Conservation (phyloP, 75 land plant genomes). For the Adiantum capillusveneris region DNA sequence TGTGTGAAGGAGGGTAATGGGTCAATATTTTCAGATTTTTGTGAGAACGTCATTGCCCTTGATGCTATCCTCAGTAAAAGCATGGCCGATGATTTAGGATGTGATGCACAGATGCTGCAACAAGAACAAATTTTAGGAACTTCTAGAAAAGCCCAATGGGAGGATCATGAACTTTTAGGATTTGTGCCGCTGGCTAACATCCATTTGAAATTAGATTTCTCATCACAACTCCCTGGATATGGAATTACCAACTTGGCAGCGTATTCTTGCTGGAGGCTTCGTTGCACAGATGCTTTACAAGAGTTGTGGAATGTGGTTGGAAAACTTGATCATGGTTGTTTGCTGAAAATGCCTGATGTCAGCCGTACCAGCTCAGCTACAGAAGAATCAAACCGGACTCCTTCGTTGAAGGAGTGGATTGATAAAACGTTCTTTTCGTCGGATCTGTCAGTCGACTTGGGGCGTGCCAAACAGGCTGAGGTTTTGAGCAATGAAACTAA, state of each 20-base stretch:
- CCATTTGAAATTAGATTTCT: slow-evolving; percentile 37
- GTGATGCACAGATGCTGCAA: slow-evolving; percentile 3
- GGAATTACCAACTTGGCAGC: not conserved
- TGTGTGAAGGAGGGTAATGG: slow-evolving; percentile 28
- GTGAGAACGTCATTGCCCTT: slow-evolving; percentile 23
- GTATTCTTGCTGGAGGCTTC: not conserved
- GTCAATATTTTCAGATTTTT: slow-evolving; percentile 42
- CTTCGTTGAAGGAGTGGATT: slow-evolving; percentile 6
- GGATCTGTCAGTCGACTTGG: not conserved
- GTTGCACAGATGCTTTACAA: not conserved
- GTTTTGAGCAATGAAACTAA: not conserved
- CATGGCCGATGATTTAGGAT: slow-evolving; percentile 15
- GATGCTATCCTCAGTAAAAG: slow-evolving; percentile 11
- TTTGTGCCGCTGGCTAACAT: slow-evolving; percentile 44
- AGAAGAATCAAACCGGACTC: not conserved
- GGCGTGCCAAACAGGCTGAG: not conserved
- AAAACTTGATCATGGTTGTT: not conserved
- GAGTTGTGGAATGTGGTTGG: not conserved
- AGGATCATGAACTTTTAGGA: slow-evolving; percentile 60
- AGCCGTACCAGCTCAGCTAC: not conserved
- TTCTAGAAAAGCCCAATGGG: slow-evolving; percentile 42
- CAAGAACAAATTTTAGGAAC: slow-evolving; percentile 8
- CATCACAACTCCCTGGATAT: slow-evolving; percentile 15
- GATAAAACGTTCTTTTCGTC: not conserved
- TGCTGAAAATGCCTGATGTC: not conserved